Evolutionary conservation across 2,329 filamentous ascomycete genomes (phyloP), one percentile per base, ranked within the genome.

Genomic region (Fonsecaea multimorphosa): DNA sequence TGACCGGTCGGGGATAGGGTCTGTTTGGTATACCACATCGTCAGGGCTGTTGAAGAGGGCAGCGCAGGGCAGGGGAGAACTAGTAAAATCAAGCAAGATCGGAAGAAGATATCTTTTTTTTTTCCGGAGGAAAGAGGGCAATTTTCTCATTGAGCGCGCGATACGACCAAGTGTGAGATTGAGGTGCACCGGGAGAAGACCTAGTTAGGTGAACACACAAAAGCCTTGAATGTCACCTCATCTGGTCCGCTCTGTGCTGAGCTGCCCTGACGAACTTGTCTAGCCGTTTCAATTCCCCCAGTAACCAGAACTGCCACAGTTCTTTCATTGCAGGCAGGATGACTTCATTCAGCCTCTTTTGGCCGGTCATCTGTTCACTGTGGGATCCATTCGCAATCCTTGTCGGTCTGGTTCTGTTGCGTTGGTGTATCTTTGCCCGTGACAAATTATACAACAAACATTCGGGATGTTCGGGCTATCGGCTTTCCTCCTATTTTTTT

Each of bases 401-500:
- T 8, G 44, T 49, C 2, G 44, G 22, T 49, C 44, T 49, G 19
- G 1, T 49, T 24, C 19, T 24, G 19, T 49, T 49, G 24, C 22
- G 3, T 31, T 31, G 29, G 29, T 31, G 19, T 24, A 4, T 24
- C 2, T 24, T 49, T 24, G 19, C 22, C 8, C 2, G 44, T 24
- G 8, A 12, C 8, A 24, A 16, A 49, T 19, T 31, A 49, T 49
- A 49, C 8, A 22, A 49, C 44, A 16, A 49, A 49, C 22, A 11
- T 24, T 11, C 9, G 3, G 44, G 44, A 49, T 49, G 44, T 58
- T 46, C 38, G 44, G 54, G 63, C 61, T 56, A 12, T 66, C 44
- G 62, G 63, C 61, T 68, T 68, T 63, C 67, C 65, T 70, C 69
- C 67, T 71, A 61, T 71, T 68, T 56, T 70, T 71, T 71, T 70